phyloP scores from a whole-genome alignment of 1,284 basidiomycete genomes.

The Ganoderma sinense region DNA sequence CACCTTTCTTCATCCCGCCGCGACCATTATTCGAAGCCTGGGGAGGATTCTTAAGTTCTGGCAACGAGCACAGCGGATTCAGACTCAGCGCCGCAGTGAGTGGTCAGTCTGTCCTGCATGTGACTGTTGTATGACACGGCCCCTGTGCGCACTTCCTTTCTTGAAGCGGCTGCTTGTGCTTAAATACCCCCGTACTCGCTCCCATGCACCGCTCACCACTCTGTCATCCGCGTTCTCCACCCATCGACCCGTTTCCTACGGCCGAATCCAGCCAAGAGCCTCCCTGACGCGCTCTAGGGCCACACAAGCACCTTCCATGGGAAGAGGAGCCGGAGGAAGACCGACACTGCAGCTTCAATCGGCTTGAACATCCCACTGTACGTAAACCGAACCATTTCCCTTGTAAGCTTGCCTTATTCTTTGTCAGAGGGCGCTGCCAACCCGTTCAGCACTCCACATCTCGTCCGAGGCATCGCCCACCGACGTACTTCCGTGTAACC shows the following conservation, averaged over 20 bases:
- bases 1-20: no score
- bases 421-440: neutral
- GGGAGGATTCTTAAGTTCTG: neutral
- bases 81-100: neutral
- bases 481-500: no score
- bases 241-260: neutral
- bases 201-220: neutral
- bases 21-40: neutral
- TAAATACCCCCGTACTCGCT: constrained; percentile 2
- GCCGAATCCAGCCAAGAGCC: neutral
- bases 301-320: neutral
- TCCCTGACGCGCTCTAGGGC: neutral
- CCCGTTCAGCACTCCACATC: neutral
- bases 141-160: constrained; percentile 6
- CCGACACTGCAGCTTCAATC: neutral
- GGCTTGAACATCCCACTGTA: neutral
- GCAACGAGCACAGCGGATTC: neutral
- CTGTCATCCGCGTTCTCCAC: neutral
- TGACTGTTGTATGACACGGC: constrained; percentile 4
- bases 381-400: neutral
- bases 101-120: constrained; percentile 3
- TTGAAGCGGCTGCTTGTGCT: constrained; percentile 2
- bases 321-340: neutral
- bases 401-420: neutral
- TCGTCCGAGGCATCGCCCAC: no score